Evolutionary conservation across 2,329 filamentous ascomycete genomes (phyloP).

Genomic region (Ceratocystis papillata): DNA sequence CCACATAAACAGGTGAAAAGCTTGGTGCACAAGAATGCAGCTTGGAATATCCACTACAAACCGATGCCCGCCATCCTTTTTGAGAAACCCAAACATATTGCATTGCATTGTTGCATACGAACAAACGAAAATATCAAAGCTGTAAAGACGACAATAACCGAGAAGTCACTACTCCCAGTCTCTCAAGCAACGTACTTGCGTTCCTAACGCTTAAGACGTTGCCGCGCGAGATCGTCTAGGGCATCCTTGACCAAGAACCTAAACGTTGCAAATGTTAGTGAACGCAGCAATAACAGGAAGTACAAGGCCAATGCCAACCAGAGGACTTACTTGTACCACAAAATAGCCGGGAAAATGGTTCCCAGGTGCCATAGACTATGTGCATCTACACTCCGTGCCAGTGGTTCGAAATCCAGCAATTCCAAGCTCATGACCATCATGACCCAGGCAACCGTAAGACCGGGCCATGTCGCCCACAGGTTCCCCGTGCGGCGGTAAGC

Average conservation of each 20-base stretch:
- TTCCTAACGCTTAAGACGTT: constrained; percentile 23
- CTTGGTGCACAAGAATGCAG: background rate
- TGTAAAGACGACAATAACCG: background rate
- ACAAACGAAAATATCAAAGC: constrained; percentile 4
- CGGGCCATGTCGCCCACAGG: constrained; percentile 79
- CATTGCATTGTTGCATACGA: background rate
- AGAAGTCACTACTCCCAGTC: background rate
- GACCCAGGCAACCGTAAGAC: constrained; percentile 83
- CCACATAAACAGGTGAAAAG: background rate
- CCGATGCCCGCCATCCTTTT: background rate
- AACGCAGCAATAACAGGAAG: background rate
- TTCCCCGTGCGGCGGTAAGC: constrained; percentile 61
- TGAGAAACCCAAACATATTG: background rate
- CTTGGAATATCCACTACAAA: background rate
- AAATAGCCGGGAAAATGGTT: constrained; percentile 73
- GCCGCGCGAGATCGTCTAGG: constrained; percentile 63
- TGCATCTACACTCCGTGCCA: constrained; percentile 73
- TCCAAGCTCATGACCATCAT: constrained; percentile 91
- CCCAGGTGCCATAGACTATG: constrained; percentile 94
- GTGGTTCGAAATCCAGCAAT: constrained; percentile 82
- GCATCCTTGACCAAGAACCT: constrained; percentile 84
- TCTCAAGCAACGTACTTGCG: constrained; percentile 6
- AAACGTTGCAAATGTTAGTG: background rate
- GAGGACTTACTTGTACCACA: constrained; percentile 83
- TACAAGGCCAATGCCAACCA: background rate